Conservation (phyloP, 768 basidiomycete genomes). For the Lyophyllum semitale region DNA sequence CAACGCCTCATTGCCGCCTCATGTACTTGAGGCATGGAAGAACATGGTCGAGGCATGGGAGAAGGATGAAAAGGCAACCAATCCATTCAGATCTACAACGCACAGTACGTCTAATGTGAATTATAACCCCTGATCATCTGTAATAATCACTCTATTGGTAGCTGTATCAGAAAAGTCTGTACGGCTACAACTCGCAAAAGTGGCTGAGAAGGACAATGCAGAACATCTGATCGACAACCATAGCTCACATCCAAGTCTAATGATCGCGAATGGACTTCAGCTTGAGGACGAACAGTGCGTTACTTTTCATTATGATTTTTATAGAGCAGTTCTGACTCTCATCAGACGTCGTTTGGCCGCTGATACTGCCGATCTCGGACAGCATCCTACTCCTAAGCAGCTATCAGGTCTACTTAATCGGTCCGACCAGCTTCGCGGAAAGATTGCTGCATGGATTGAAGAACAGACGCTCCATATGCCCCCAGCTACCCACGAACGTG, state of each 20-base stretch:
- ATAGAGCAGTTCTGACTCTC: too few species aligned
- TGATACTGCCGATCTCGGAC: too few species aligned
- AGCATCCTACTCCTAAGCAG: too few species aligned
- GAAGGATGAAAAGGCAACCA: neutral
- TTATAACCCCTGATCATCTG: neutral
- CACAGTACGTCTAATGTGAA: neutral
- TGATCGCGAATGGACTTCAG: constrained; percentile 3
- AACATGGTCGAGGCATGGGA: neutral
- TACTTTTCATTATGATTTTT: too few species aligned
- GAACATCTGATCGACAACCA: neutral
- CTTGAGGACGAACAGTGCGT: constrained; percentile 2
- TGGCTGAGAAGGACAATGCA: neutral
- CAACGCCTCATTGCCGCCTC: neutral
- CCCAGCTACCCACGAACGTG: too few species aligned
- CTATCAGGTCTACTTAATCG: too few species aligned
- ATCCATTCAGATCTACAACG: neutral
- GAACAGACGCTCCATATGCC: too few species aligned
- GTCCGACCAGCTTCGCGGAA: too few species aligned
- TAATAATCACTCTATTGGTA: neutral
- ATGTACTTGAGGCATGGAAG: neutral
- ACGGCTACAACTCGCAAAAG: neutral
- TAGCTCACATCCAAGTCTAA: neutral
- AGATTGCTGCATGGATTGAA: too few species aligned
- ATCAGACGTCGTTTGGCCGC: too few species aligned
- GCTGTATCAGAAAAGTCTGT: neutral